Percentiles rank a stretch among this genome's conserved stretches.
phyloP scores from a whole-genome alignment of 179 eudicot species.

The Vitellaria paradoxa region DNA sequence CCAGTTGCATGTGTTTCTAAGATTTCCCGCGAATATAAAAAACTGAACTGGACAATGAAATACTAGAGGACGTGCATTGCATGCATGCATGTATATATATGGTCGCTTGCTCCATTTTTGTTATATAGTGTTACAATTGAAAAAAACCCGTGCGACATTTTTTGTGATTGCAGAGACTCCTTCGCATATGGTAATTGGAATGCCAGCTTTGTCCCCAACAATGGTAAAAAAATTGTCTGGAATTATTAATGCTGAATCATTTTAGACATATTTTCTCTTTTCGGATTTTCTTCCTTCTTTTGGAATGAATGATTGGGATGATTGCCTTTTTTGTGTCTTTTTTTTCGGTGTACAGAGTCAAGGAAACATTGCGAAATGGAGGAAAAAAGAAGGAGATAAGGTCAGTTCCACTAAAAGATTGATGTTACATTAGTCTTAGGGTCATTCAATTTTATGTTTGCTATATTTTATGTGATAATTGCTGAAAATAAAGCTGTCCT shows the following conservation, averaged over 20 bases:
- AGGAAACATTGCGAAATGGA: conserved; percentile 79
- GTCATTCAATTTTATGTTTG: conserved; percentile 3
- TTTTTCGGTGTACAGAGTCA: conserved; percentile 42
- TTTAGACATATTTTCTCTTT: not conserved
- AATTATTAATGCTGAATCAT: not conserved
- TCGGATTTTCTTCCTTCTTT: not conserved
- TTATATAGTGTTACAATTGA: not conserved
- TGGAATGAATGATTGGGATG: not conserved
- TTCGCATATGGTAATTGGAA: conserved; percentile 48
- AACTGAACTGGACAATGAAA: not conserved
- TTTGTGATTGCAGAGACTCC: conserved; percentile 47
- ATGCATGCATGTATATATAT: not conserved
- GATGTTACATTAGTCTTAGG: not conserved
- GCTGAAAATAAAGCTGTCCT: conserved; percentile 3
- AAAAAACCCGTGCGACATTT: not conserved
- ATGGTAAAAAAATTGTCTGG: conserved; percentile 43
- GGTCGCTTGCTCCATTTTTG: not conserved
- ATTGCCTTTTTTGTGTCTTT: not conserved
- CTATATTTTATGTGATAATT: not conserved
- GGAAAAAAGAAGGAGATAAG: conserved; percentile 84
- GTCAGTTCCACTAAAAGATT: conserved; percentile 31
- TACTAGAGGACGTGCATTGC: not conserved
- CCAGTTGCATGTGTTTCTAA: not conserved
- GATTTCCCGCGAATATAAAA: not conserved
- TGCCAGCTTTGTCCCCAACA: conserved; percentile 89